Evolutionary conservation across 495 filamentous ascomycete species (phyloP).

Genomic region (Thozetella sp.): DNA sequence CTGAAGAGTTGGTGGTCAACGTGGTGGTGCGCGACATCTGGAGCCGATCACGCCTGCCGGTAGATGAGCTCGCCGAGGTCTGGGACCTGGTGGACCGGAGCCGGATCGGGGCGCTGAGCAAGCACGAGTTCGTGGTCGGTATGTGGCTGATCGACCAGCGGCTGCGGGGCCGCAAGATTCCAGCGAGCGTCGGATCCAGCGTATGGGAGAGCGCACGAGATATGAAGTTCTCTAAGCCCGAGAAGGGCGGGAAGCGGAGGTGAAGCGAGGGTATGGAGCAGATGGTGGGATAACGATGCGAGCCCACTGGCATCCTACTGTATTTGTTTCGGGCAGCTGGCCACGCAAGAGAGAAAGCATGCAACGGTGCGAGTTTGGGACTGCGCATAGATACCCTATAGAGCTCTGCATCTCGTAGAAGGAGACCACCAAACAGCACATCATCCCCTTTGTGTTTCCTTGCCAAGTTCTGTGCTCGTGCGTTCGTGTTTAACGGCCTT

Average conservation of each 20-base stretch:
- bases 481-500: no score
- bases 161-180: constrained; percentile 86
- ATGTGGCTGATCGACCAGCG: constrained; percentile 94
- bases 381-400: not conserved
- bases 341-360: not conserved
- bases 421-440: no score
- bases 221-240: constrained; percentile 38
- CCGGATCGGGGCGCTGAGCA: constrained; percentile 59
- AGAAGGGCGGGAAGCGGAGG: not conserved
- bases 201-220: constrained; percentile 85
- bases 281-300: no score
- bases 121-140: constrained; percentile 91
- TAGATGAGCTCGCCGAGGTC: constrained; percentile 71
- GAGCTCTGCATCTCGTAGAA: not conserved
- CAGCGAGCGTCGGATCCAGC: constrained; percentile 73
- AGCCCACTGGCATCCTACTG: no score
- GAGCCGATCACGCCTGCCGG: constrained; percentile 71
- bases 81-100: constrained; percentile 82
- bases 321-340: no score
- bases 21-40: constrained; percentile 87
- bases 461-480: no score
- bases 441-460: no score
- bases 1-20: constrained; percentile 65
- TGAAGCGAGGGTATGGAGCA: not conserved
- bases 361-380: no score